Evolutionary conservation across 2,329 filamentous ascomycete species (phyloP).

Genomic region (Stemphylium vesicarium): DNA sequence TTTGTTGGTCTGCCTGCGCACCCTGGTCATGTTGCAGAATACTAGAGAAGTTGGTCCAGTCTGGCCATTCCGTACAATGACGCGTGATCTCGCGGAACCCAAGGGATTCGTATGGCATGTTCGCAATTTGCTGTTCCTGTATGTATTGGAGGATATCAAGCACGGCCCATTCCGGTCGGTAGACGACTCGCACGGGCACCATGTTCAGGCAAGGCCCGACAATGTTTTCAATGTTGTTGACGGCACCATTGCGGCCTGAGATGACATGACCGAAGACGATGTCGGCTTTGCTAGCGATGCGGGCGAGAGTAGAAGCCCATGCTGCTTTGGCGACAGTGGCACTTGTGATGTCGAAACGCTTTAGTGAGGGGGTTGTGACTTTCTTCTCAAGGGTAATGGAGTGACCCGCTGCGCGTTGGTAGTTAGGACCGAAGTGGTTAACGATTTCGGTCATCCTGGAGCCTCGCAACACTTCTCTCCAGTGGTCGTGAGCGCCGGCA

Average conservation of each 20-base stretch:
- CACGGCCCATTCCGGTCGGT: constrained; percentile 44
- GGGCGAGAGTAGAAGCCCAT: constrained; percentile 52
- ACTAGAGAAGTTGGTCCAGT: constrained; percentile 46
- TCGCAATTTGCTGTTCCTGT: constrained; percentile 54
- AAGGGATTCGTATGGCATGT: constrained; percentile 44
- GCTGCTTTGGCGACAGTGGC: constrained; percentile 57
- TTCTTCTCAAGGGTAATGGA: constrained; percentile 38
- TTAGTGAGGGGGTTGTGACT: constrained; percentile 28
- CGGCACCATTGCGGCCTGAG: constrained; percentile 48
- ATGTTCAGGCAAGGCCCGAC: constrained; percentile 54
- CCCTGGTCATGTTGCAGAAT: constrained; percentile 45
- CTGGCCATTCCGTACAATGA: constrained; percentile 46
- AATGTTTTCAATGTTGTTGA: constrained; percentile 48
- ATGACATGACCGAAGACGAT: constrained; percentile 54
- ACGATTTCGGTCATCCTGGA: constrained; percentile 47
- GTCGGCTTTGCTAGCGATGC: constrained; percentile 46
- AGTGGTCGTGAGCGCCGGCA: constrained; percentile 39
- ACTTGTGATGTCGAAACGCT: constrained; percentile 44
- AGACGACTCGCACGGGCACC: constrained; percentile 50
- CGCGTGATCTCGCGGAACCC: constrained; percentile 44
- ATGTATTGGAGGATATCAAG: constrained; percentile 49
- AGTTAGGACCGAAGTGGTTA: constrained; percentile 41
- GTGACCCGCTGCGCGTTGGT: constrained; percentile 38
- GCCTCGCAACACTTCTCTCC: constrained; percentile 39
- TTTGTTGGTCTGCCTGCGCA: constrained; percentile 48